Evolutionary conservation across 805 yeast species (phyloP).

Genomic region (Cyberlindnera mycetangii): DNA sequence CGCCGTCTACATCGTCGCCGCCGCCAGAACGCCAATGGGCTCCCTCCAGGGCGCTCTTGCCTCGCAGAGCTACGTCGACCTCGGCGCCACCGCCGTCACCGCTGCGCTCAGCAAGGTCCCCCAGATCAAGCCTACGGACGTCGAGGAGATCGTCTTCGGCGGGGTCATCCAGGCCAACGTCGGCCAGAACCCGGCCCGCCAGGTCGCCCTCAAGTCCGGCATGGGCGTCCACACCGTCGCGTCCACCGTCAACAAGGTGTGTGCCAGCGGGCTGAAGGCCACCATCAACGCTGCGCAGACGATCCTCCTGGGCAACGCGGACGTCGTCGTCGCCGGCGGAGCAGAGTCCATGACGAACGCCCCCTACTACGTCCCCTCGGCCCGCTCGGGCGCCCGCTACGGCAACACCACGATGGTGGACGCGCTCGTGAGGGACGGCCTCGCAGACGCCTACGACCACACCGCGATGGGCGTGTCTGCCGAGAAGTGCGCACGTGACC

Average conservation of each 20-base stretch:
- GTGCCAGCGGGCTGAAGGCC: constrained; percentile 95
- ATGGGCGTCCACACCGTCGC: constrained; percentile 78
- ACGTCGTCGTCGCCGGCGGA: constrained; percentile 94
- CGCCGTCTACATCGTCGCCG: constrained; percentile 81
- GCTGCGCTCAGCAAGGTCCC: constrained; percentile 85
- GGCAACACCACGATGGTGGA: constrained; percentile 82
- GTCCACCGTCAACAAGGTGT: constrained; percentile 91
- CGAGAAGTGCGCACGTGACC: constrained; percentile 90
- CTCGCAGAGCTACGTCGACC: constrained; percentile 73
- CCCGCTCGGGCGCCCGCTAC: constrained; percentile 85
- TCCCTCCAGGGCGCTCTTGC: constrained; percentile 85
- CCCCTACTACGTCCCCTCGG: constrained; percentile 86
- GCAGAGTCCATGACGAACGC: constrained; percentile 96
- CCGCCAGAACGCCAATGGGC: constrained; percentile 95
- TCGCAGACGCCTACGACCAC: constrained; percentile 86
- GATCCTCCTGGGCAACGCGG: constrained; percentile 84
- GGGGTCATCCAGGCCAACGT: constrained; percentile 89
- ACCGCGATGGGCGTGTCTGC: constrained; percentile 96
- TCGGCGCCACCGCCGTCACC: constrained; percentile 90
- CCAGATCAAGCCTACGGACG: constrained; percentile 68
- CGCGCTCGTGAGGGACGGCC: constrained; percentile 90
- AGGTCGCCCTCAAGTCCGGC: constrained; percentile 91
- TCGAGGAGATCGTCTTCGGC: constrained; percentile 91
- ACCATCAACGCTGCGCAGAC: constrained; percentile 88
- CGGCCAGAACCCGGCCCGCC: constrained; percentile 98